These are phyloP conservation scores for Hypoxylon fragiforme DNA, from an alignment of 495 filamentous ascomycete genomes.

Conservation along the genomic window DNA sequence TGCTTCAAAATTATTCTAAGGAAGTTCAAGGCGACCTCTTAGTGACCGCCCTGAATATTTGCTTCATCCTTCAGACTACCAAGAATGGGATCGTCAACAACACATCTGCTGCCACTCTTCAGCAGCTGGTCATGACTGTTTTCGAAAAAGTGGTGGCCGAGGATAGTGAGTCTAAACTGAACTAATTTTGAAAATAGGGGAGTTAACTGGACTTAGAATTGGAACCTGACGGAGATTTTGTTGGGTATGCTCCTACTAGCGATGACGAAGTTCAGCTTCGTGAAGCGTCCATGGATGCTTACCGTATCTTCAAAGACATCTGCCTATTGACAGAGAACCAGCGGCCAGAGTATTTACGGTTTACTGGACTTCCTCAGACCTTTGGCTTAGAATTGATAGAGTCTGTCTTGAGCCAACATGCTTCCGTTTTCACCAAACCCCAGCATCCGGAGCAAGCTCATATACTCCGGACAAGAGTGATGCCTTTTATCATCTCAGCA, in stretches of 20 bases:
- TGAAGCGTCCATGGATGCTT: conserved; percentile 82
- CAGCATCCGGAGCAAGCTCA: conserved; percentile 79
- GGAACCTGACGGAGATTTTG: conserved; percentile 53
- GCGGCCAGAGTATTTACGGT: conserved; percentile 74
- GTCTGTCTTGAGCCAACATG: conserved; percentile 82
- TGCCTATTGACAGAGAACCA: conserved; percentile 86
- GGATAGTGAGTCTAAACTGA: conserved; percentile 60
- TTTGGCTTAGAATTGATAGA: conserved; percentile 92
- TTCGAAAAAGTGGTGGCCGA: conserved; percentile 89
- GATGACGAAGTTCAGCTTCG: conserved; percentile 66
- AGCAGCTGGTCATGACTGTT: conserved; percentile 87
- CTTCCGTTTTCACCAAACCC: conserved; percentile 64
- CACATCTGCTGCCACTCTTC: conserved; percentile 90
- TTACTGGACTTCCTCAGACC: conserved; percentile 72
- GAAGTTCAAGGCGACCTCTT: conserved; percentile 81
- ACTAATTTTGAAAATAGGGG: background rate
- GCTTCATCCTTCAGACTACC: conserved; percentile 83
- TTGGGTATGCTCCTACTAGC: conserved; percentile 64
- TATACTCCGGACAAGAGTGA: conserved; percentile 74
- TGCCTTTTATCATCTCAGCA: conserved; percentile 79
- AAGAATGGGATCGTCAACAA: conserved; percentile 92
- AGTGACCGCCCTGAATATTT: conserved; percentile 81
- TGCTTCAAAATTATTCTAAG: conserved; percentile 87
- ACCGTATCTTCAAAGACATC: conserved; percentile 84
- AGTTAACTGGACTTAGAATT: conserved; percentile 38